Conservation (phyloP, 2,329 filamentous ascomycete species). For the Nectriaceae sp. region DNA sequence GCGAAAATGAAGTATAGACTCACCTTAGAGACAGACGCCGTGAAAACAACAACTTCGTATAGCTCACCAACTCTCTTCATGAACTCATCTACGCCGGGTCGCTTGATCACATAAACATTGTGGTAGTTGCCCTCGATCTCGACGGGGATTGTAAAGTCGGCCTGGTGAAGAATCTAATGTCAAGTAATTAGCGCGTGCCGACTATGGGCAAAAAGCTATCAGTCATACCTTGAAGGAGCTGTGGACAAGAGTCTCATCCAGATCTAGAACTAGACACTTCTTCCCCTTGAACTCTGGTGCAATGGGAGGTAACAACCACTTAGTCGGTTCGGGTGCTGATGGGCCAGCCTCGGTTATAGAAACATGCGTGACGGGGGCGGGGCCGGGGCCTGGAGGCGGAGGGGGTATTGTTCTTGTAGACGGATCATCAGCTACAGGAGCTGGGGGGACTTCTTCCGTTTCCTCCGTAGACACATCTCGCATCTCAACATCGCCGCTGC, state of each 20-base stretch:
- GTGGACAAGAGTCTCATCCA: constrained; percentile 96
- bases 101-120: constrained; percentile 99
- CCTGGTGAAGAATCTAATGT: constrained; percentile 86
- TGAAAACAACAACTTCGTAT: constrained; percentile 98
- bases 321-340: constrained; percentile 47
- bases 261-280: constrained; percentile 92
- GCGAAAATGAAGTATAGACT: neutral
- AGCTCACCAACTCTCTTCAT: constrained; percentile 98
- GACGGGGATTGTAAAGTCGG: constrained; percentile 97
- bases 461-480: constrained; percentile 59
- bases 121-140: constrained; percentile 99
- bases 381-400: constrained; percentile 49
- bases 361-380: constrained; percentile 42
- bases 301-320: constrained; percentile 80
- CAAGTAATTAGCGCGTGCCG: constrained; percentile 21
- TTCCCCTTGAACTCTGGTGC: constrained; percentile 78
- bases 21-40: constrained; percentile 96
- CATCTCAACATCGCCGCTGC: constrained; percentile 69
- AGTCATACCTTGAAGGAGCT: constrained; percentile 85
- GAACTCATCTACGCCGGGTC: constrained; percentile 97
- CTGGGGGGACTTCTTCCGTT: constrained; percentile 46
- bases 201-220: neutral
- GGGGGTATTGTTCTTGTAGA: constrained; percentile 39
- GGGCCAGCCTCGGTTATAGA: constrained; percentile 44
- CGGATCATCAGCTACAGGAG: constrained; percentile 39